Evolutionary conservation across 345 rosid species (phyloP).

Genomic region (Bruguiera sexangula): DNA sequence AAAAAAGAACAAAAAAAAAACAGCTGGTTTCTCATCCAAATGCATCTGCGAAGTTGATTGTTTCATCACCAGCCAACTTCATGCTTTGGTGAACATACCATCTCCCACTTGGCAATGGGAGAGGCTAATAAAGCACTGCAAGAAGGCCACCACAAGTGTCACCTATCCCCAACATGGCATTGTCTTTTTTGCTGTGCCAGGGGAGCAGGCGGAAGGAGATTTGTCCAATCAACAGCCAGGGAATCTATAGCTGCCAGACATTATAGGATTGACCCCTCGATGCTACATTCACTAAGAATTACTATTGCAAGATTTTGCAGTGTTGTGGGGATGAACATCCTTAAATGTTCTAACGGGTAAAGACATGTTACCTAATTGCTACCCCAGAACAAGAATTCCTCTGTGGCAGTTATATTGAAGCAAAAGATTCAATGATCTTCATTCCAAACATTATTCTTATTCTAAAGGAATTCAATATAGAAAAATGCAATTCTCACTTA

Average conservation of each 20-base stretch:
- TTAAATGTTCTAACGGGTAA: not conserved
- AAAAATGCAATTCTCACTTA: conserved; percentile 36
- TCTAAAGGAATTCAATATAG: not conserved
- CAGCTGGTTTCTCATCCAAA: no score
- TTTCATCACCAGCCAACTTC: no score
- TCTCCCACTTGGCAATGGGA: no score
- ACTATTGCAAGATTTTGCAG: not conserved
- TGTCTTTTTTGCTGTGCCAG: no score
- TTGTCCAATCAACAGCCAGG: no score
- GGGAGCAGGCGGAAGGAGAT: no score
- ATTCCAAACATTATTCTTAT: not conserved
- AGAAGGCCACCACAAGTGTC: no score
- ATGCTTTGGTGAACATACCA: no score
- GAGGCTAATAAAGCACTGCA: no score
- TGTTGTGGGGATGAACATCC: not conserved
- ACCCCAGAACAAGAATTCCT: not conserved
- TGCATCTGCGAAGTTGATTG: no score
- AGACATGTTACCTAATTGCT: not conserved
- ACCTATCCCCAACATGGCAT: no score
- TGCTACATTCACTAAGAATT: not conserved
- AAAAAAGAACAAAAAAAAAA: no score
- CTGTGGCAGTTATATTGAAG: not conserved
- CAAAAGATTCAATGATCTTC: not conserved
- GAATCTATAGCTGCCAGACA: not conserved
- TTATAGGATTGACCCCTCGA: not conserved